Evolutionary conservation across 2,329 filamentous ascomycete genomes (phyloP).

Genomic region (Aspergillus pseudoglaucus): DNA sequence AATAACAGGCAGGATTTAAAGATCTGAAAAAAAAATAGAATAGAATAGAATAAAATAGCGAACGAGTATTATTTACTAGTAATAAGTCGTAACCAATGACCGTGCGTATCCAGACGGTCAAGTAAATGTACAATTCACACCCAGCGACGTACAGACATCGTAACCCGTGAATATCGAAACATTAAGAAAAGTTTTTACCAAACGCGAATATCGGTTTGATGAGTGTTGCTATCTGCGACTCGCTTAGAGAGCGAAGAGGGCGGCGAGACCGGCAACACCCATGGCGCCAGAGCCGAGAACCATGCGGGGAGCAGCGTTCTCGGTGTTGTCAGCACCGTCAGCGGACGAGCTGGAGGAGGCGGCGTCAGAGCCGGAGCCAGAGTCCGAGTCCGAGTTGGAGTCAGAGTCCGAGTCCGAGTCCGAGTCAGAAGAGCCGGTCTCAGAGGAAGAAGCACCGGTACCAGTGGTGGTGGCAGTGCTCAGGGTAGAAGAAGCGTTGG

Average conservation of each 20-base stretch:
- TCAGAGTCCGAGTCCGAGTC: not conserved
- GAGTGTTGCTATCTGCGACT: too few species aligned
- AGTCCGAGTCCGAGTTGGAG: not conserved
- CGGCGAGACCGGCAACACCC: slow-evolving; percentile 38
- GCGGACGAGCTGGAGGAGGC: slow-evolving; percentile 6
- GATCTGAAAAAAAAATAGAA: too few species aligned
- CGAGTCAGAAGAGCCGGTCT: slow-evolving; percentile 5
- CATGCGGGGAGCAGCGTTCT: slow-evolving; percentile 23
- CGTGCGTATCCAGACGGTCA: slow-evolving; percentile 6
- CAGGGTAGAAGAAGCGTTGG: slow-evolving; percentile 6
- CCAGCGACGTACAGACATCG: slow-evolving; percentile 6
- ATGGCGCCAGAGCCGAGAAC: slow-evolving; percentile 26
- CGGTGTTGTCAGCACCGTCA: not conserved
- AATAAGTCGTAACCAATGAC: slow-evolving; percentile 1
- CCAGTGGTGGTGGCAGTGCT: slow-evolving; percentile 3
- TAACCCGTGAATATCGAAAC: slow-evolving; percentile 7
- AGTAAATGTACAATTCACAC: slow-evolving; percentile 12
- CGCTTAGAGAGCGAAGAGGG: slow-evolving; percentile 35
- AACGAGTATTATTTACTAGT: slow-evolving; percentile 1
- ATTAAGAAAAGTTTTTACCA: not conserved
- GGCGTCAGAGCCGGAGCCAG: slow-evolving; percentile 10
- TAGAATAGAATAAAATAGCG: too few species aligned
- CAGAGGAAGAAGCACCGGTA: not conserved
- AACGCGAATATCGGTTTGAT: not conserved
- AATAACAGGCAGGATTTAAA: too few species aligned